These are phyloP conservation scores for Cystofilobasidium macerans DNA, from an alignment of 768 basidiomycete genomes.

Conservation along the genomic window DNA sequence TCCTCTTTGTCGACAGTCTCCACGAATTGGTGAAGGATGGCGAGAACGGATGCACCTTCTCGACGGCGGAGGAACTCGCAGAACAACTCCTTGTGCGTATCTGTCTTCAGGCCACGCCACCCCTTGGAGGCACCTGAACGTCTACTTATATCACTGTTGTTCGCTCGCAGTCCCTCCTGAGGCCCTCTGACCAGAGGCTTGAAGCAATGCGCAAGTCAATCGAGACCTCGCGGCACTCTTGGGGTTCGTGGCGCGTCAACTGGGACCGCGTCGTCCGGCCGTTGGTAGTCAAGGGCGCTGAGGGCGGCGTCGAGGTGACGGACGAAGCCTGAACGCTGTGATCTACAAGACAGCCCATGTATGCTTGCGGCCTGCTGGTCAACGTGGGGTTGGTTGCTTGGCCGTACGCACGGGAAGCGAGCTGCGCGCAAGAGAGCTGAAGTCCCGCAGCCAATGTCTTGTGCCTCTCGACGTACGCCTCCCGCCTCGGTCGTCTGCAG, in stretches of 20 bases:
- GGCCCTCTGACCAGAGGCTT: conserved; percentile 14
- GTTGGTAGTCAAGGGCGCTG: conserved; percentile 10
- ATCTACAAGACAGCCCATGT: no score
- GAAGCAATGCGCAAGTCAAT: conserved; percentile 25
- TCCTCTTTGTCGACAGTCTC: conserved; percentile 47
- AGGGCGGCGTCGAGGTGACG: background rate
- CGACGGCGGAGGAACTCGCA: conserved; percentile 55
- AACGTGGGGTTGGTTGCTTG: no score
- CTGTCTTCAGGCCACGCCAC: background rate
- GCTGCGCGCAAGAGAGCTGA: no score
- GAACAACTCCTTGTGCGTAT: conserved; percentile 42
- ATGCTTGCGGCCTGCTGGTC: no score
- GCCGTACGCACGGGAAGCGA: no score
- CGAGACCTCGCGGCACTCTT: conserved; percentile 43
- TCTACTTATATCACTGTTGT: conserved; percentile 39
- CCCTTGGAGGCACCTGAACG: background rate
- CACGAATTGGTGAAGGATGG: conserved; percentile 75
- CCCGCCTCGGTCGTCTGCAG: no score
- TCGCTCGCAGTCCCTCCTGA: conserved; percentile 49
- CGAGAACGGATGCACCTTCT: conserved; percentile 72
- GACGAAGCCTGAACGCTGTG: conserved; percentile 7
- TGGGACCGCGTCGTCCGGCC: conserved; percentile 47
- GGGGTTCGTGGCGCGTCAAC: conserved; percentile 75
- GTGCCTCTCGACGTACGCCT: no score
- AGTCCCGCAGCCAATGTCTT: no score